These are phyloP conservation scores for Boletus fagicola DNA, from an alignment of 768 basidiomycete species.

Conservation along the genomic window DNA sequence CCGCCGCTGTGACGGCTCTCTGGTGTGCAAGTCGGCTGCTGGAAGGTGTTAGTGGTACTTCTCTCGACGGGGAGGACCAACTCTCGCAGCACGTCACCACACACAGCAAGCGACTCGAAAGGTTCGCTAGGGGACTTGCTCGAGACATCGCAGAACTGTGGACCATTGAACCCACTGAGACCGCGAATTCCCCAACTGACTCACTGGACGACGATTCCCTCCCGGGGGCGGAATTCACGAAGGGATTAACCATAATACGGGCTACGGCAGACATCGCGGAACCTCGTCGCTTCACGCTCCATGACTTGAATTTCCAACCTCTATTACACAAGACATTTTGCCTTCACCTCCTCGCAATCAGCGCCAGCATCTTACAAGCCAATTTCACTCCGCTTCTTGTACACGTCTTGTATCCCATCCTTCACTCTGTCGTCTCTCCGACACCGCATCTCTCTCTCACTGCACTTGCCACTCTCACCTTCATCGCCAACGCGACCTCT, in stretches of 20 bases:
- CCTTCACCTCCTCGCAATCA: constrained; percentile 72
- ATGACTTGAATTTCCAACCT: constrained; percentile 44
- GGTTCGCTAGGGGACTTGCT: constrained; percentile 60
- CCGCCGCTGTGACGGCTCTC: constrained; percentile 62
- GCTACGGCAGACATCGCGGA: constrained; percentile 54
- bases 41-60: constrained; percentile 62
- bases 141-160: constrained; percentile 70
- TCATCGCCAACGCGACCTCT: constrained; percentile 69
- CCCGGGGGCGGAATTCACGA: constrained; percentile 56
- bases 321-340: constrained; percentile 68
- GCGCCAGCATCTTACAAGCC: constrained; percentile 68
- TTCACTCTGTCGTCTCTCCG: constrained; percentile 81
- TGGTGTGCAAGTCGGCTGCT: constrained; percentile 82
- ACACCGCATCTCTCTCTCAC: constrained; percentile 65
- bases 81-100: neutral
- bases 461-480: constrained; percentile 70
- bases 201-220: constrained; percentile 35
- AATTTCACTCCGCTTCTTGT: constrained; percentile 74
- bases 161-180: constrained; percentile 46
- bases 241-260: constrained; percentile 62
- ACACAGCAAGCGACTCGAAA: constrained; percentile 54
- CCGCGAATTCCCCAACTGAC: constrained; percentile 18
- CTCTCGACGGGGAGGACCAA: constrained; percentile 34
- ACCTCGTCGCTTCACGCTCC: constrained; percentile 25
- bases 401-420: constrained; percentile 77